These are phyloP conservation scores for Wallacemonas sp. DNA, from an alignment of 208 protist genomes.

Conservation along the genomic window DNA sequence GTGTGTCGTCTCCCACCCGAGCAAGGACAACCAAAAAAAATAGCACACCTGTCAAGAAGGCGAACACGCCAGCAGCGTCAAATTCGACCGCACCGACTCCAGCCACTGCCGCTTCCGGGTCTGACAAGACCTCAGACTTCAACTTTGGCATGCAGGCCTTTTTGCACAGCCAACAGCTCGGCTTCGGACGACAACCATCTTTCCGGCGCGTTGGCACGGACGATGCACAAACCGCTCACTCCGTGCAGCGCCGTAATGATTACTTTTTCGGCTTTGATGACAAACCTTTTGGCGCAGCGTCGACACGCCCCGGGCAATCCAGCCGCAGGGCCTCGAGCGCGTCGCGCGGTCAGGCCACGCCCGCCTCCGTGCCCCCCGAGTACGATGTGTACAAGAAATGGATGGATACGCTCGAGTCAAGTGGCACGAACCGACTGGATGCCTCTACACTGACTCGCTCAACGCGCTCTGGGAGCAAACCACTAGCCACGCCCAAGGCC, in stretches of 20 bases:
- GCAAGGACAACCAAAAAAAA: not conserved
- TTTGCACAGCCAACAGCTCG: conserved; percentile 62
- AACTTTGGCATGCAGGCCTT: conserved; percentile 72
- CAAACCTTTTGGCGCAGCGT: not conserved
- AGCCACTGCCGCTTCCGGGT: not conserved
- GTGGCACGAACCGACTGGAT: conserved; percentile 1
- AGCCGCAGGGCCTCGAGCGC: not conserved
- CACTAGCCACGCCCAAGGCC: not conserved
- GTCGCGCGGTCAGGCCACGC: conserved; percentile 7
- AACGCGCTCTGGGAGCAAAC: not conserved
- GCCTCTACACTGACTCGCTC: not conserved
- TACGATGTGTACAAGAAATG: conserved; percentile 6
- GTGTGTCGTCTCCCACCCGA: not conserved
- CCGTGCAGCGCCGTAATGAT: conserved; percentile 12
- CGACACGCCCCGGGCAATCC: not conserved
- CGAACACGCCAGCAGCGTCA: not conserved
- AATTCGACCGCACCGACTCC: not conserved
- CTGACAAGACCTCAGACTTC: conserved; percentile 25
- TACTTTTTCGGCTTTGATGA: conserved; percentile 16
- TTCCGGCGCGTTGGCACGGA: conserved; percentile 39
- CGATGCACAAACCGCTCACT: conserved; percentile 15
- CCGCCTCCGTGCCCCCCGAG: not conserved
- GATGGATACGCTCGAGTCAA: conserved; percentile 8
- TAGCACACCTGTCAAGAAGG: not conserved
- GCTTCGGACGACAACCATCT: conserved; percentile 61